Evolutionary conservation across 495 filamentous ascomycete genomes (phyloP).

Genomic region (Arthonia radiata): DNA sequence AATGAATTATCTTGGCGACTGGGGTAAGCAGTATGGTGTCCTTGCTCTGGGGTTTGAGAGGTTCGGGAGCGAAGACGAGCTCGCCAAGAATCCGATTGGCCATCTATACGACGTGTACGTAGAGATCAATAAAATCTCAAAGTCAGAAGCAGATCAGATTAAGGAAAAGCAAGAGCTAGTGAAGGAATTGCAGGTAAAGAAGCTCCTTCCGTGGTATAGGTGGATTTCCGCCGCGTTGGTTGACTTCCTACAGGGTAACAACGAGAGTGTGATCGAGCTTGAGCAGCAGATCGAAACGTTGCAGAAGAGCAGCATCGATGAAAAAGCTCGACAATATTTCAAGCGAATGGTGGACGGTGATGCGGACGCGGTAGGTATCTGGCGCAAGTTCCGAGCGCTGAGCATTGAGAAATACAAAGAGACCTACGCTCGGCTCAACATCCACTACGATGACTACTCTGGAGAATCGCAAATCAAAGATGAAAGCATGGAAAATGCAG

Average conservation of each 20-base stretch:
- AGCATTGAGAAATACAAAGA: conserved; percentile 67
- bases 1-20: conserved; percentile 58
- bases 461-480: conserved; percentile 80
- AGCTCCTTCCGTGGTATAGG: too few relatives aligned
- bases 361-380: conserved; percentile 46
- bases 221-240: too few relatives aligned
- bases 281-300: conserved; percentile 9
- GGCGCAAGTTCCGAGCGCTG: conserved; percentile 73
- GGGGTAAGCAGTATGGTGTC: conserved; percentile 54
- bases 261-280: conserved; percentile 22
- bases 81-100: conserved; percentile 36
- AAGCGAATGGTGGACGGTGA: conserved; percentile 76
- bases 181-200: conserved; percentile 27
- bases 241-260: conserved; percentile 27
- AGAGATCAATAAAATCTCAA: conserved; percentile 27
- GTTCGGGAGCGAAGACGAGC: conserved; percentile 36
- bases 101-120: conserved; percentile 49
- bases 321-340: conserved; percentile 58
- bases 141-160: conserved; percentile 9
- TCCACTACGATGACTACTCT: conserved; percentile 79
- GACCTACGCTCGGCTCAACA: conserved; percentile 68
- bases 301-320: conserved; percentile 23
- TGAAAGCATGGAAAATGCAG: conserved; percentile 51
- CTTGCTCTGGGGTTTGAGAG: conserved; percentile 40
- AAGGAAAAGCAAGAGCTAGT: conserved; percentile 18